Base-by-base conservation (phyloP, 768 basidiomycete species). In the Tricholoma flavovirens region DNA sequence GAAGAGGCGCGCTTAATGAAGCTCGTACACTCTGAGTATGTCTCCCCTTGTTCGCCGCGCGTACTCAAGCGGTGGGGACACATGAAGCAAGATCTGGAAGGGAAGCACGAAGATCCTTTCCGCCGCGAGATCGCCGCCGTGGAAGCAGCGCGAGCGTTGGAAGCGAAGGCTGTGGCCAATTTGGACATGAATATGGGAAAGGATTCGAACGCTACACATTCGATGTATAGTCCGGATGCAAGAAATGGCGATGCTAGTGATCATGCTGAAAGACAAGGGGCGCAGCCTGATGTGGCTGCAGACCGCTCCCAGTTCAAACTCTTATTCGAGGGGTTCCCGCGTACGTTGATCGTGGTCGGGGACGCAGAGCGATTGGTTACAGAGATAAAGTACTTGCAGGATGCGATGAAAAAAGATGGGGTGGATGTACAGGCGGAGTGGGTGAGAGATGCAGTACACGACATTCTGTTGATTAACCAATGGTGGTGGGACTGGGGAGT, bases 331-430 rank as follows among this genome's bases (percentile, higher is more conserved):
- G 71, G 67, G 29, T 82, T 81, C 56, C 77, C 80, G 32, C 69
- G 66, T 45, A 67, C 75, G 21, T 66, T 79, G 43, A 67, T 81
- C 50, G 72, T 79, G 19, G 71, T 76, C 30, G 81, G 81, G 3
- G 77, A 79, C 57, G 79, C 78, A 36, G 81, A 82, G 68, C 68
- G 80, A 56, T 67, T 81, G 24, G 78, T 78, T 60, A 66, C 72
- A 29, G 80, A 82, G 64, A 76, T 80, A 19, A 66, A 67, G 51
- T 73, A 71, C 57, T 66, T 81, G 43, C 67, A 71, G 35, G 54
- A 58, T 26, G 75, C 74, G 15, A 76, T 76, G 75, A 54, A 66
- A 56, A 65, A 66, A 54, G 75, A 77, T 56, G 72, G 69, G 0
- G 72, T 75, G 7, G 68, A 73, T 53, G 61, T 75, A 8, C 62